Evolutionary conservation across 2,329 filamentous ascomycete genomes (phyloP), one percentile per base, ranked within the genome.

Genomic region (Fusarium succisae): DNA sequence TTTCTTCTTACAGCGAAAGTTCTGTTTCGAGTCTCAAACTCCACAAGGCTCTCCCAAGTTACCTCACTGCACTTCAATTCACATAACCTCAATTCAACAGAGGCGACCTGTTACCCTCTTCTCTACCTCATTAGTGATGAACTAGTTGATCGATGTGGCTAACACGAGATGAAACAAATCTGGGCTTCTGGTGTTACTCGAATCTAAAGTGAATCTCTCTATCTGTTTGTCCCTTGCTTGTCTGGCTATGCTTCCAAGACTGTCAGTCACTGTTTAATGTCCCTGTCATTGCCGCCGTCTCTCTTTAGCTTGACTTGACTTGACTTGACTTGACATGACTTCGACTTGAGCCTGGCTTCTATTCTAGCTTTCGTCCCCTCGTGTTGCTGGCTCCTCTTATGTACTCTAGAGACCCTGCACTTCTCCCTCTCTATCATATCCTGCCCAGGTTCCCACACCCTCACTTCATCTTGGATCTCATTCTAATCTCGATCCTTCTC

Each of bases 221-320:
- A 32, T 58, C 45, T 41, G 41, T 55, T 44, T 48, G 28, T 60
- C 26, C 26, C 35, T 60, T 28, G 28, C 43, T 59, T 30, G 67
- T 62, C 69, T 62, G 57, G 68, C 63, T 63, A 76, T 76, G 69
- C 69, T 63, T 51, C 66, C 59, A 62, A 71, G 61, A 68, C 72
- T 61, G 51, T 39, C 51, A 38, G 51, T 75, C 51, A 37, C 51
- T 20, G 50, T 69, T 69, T 41, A 58, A 62, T 69, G 43, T 58
- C 39, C 43, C 67, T 66, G 73, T 63, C 68, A 62, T 77, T 77
- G 76, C 76, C 76, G 74, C 74, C 72, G 66, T 77, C 69, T 66
- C 66, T 50, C 63, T 70, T 57, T 77, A 77, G 70, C 65, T 68
- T 70, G 51, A 37, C 48, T 11, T 67, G 66, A 35, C 30, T 26